Evolutionary conservation across 2,329 filamentous ascomycete genomes (phyloP).

Genomic region (Pseudogymnoascus sp.): DNA sequence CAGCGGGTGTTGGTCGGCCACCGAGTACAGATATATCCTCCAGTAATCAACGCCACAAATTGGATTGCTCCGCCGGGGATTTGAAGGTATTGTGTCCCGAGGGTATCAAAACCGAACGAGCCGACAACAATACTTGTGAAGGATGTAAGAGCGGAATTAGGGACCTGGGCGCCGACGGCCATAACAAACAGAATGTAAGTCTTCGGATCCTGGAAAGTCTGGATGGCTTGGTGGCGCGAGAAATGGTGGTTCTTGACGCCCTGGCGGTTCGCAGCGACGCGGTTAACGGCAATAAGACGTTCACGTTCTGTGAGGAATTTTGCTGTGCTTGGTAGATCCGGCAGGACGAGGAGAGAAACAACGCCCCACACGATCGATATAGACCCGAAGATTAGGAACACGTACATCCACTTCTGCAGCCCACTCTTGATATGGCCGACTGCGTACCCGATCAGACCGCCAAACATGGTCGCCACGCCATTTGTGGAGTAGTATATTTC

Average conservation of each 20-base stretch:
- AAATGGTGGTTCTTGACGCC: slow-evolving; percentile 56
- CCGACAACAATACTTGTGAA: slow-evolving; percentile 63
- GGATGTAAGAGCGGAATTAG: slow-evolving; percentile 48
- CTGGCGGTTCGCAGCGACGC: slow-evolving; percentile 55
- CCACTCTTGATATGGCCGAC: slow-evolving; percentile 56
- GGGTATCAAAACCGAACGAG: slow-evolving; percentile 66
- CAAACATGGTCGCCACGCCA: slow-evolving; percentile 52
- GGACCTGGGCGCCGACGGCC: slow-evolving; percentile 44
- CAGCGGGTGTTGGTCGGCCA: slow-evolving; percentile 46
- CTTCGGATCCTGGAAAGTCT: slow-evolving; percentile 55
- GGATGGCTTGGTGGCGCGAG: slow-evolving; percentile 52
- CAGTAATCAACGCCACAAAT: slow-evolving; percentile 46
- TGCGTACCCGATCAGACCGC: slow-evolving; percentile 59
- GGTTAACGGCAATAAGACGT: slow-evolving; percentile 58
- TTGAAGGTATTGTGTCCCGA: slow-evolving; percentile 53
- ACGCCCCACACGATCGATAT: slow-evolving; percentile 60
- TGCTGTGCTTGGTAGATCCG: slow-evolving; percentile 59
- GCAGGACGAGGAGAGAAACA: slow-evolving; percentile 56
- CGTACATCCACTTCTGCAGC: slow-evolving; percentile 61
- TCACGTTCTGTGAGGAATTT: slow-evolving; percentile 63
- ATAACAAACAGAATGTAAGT: slow-evolving; percentile 54
- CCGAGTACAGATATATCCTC: slow-evolving; percentile 46
- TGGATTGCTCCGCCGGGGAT: slow-evolving; percentile 55
- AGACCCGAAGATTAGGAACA: slow-evolving; percentile 59
- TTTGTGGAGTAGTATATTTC: slow-evolving; percentile 60